Evolutionary conservation across 768 basidiomycete species (phyloP), one percentile per base, ranked within the genome.

Genomic region (Termitomyces eurrhizus): DNA sequence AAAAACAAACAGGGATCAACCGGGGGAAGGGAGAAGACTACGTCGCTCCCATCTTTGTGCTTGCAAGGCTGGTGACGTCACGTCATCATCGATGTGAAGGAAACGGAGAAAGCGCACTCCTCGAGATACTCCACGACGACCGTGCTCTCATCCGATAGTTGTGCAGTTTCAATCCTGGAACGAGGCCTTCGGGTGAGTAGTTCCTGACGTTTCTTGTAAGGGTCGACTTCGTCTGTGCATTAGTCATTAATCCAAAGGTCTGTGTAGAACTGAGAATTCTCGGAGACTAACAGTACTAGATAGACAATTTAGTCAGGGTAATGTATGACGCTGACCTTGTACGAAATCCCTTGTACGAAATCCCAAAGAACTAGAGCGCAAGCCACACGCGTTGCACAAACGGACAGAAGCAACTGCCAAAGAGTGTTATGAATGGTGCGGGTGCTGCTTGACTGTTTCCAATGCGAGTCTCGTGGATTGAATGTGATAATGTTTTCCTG

Each of bases 351-450:
- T n/a, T n/a, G n/a, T n/a, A n/a, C n/a, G n/a, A n/a, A n/a, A n/a
- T n/a, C n/a, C n/a, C n/a, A 24, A 91, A 81, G 62, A 82, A 80
- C 70, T 93, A 90, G 35, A 93, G 76, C 0, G 85, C 80, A 21
- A 86, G 79, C 92, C 92, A 94, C 2, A 83, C 89, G 16, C 92
- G 79, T 70, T 93, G 90, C 2, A 92, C 90, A 68, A 92, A 93
- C 0, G 90, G 89, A 68, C 90, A 92, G 67, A 90, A 90, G 68
- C 88, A 90, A 56, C 83, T 80, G 9, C 78, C 85, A 64, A 90
- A 92, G 26, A 93, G 77, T 0, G 83, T 87, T 62, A 89, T 83
- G 56, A 79, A 74, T 14, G 63, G 66, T 24, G 69, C n/a, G n/a
- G 59, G 54, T 89, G 89, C 0, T 69, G 72, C 26, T 82, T 71